Conservation (phyloP, 2,329 filamentous ascomycete species). For the Exophiala sp. region DNA sequence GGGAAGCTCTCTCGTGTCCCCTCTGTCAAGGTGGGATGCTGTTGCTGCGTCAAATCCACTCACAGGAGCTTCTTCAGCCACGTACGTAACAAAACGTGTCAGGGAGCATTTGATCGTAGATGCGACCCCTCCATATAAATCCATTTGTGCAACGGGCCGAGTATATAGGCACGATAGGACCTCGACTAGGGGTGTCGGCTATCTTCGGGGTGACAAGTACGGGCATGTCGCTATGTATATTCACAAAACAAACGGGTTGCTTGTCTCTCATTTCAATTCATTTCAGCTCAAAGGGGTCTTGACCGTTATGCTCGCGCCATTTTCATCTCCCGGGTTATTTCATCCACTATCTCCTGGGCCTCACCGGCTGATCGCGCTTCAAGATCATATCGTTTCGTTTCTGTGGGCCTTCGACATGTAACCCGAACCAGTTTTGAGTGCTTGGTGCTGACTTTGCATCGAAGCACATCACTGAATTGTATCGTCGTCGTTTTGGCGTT, state of each 20-base stretch:
- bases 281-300: background rate
- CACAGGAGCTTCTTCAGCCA: conserved; percentile 14
- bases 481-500: conserved; percentile 58
- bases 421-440: conserved; percentile 63
- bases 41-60: background rate
- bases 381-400: conserved; percentile 66
- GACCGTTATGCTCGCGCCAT: conserved; percentile 35
- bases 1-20: background rate
- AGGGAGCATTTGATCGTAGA: background rate
- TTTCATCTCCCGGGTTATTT: conserved; percentile 58
- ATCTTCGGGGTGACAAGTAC: no score
- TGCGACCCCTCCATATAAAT: background rate
- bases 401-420: conserved; percentile 58
- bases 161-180: no score
- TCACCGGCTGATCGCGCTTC: conserved; percentile 57
- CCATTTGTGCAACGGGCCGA: no score
- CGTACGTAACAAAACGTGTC: conserved; percentile 16
- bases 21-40: background rate
- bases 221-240: no score
- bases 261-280: background rate
- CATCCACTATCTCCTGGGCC: conserved; percentile 59
- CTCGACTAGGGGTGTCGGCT: no score
- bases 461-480: conserved; percentile 61
- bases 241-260: background rate
- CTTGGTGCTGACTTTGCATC: conserved; percentile 62